Base-by-base conservation (phyloP, 1,284 basidiomycete species). In the Ceraceosorus guamensis region DNA sequence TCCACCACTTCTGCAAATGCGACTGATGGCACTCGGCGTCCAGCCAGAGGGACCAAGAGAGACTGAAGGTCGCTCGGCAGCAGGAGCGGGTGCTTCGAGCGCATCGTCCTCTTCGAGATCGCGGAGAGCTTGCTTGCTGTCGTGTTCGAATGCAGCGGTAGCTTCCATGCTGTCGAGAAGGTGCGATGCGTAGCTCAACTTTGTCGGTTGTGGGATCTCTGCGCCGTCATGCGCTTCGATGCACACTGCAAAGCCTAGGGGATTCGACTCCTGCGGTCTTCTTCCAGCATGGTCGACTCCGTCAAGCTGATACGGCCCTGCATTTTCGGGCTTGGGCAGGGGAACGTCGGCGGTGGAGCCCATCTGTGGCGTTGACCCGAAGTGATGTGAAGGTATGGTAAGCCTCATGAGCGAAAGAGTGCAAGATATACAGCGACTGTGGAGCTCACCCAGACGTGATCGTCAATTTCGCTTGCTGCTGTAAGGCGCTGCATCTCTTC, bases 401-500 rank as follows among this genome's bases (percentile, higher is more conserved):
- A 13, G 13, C 11, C 8, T 37, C 33, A 50, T 14, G 8, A 49
- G 47, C 49, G 6, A 11, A 6, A 6, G 35, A 50, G 6, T 13
- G 24, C 7, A 18, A 2, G 13, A 46, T 13, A 41, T 18, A 10
- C n/a, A 41, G 33, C 46, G 4, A 51, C 10, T 13, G 16, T n/a
- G 46, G 16, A 7, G 63, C 78, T 56, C 47, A 82, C 80, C 79
- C 80, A 83, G 59, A 84, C 79, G 16, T 81, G 80, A 39, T 80
- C 78, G 14, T 80, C 79, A 50, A 93, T 90, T 78, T 91, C 87
- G 33, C 84, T 85, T 2, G 89, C 89, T 50, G 84, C 82, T 0
- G 91, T 95, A 57, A 93, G 80, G 67, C 87, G 85, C 31, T 86
- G 81, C 87, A 92, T 92, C 79, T 93, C 91, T 59, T 89, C 87